Percentiles rank a stretch among this genome's conserved stretches.
These are phyloP conservation scores for Glebionis coronaria DNA, from an alignment of 129 eudicot genomes.

Conservation along the genomic window DNA sequence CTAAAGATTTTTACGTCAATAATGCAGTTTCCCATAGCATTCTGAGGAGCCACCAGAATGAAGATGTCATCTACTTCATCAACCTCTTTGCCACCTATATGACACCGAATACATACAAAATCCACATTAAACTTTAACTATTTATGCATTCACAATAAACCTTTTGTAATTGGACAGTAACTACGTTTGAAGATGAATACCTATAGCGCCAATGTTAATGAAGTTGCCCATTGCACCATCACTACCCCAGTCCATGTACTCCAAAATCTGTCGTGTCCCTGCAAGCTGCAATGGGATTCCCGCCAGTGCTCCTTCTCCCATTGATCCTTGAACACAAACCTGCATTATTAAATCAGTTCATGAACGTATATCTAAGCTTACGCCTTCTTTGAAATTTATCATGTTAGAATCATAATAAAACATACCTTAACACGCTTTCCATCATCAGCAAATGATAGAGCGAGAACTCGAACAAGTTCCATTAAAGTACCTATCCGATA, in stretches of 20 bases:
- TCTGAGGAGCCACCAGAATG: constrained; percentile 97
- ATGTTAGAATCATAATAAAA: constrained; percentile 11
- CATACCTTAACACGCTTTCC: constrained; percentile 93
- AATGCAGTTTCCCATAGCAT: constrained; percentile 97
- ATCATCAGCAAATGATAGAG: constrained; percentile 95
- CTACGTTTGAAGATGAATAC: constrained; percentile 32
- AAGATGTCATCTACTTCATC: constrained; percentile 89
- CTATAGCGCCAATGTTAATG: constrained; percentile 83
- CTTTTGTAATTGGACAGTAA: constrained; percentile 2
- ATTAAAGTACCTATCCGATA: constrained; percentile 95
- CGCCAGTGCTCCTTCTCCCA: constrained; percentile 96
- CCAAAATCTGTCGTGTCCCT: constrained; percentile 87
- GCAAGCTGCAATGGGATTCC: constrained; percentile 99
- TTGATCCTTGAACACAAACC: constrained; percentile 99
- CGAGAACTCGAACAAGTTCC: constrained; percentile 93
- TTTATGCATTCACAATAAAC: background rate
- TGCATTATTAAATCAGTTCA: constrained; percentile 15
- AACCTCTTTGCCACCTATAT: constrained; percentile 82
- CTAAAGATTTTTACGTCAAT: constrained; percentile 52
- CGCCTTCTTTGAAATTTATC: background rate
- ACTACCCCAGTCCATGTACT: constrained; percentile 98
- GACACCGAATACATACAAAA: background rate
- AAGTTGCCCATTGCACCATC: constrained; percentile 90
- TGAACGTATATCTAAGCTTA: background rate
- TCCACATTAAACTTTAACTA: background rate